Evolutionary conservation across 257 asterid genomes (phyloP).

Genomic region (Gentiana macrophylla): DNA sequence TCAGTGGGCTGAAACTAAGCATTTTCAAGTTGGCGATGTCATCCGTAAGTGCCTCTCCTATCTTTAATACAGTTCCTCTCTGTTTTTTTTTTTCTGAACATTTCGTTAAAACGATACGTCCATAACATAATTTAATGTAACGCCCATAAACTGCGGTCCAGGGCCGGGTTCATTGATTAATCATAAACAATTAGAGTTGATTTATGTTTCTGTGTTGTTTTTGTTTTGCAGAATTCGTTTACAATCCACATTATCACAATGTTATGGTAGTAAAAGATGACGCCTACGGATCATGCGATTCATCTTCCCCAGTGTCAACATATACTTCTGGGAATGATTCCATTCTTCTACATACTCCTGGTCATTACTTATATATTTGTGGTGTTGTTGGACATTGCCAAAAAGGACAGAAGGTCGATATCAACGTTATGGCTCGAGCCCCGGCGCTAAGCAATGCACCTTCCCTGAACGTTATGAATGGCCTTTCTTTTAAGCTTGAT

Average conservation of each 20-base stretch:
- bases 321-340: conserved; percentile 44
- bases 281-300: conserved; percentile 32
- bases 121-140: neutral
- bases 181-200: too few species aligned
- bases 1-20: conserved; percentile 40
- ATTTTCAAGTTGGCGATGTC: conserved; percentile 32
- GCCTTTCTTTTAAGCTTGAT: too few species aligned
- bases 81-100: too few species aligned
- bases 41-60: conserved; percentile 21
- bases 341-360: conserved; percentile 22
- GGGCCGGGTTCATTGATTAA: too few species aligned
- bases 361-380: conserved; percentile 51
- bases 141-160: neutral
- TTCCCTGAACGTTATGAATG: too few species aligned
- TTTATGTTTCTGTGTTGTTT: too few species aligned
- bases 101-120: too few species aligned
- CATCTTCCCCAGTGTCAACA: conserved; percentile 26
- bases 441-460: too few species aligned
- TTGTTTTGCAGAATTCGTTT: conserved; percentile 30
- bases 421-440: conserved; percentile 20
- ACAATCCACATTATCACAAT: conserved; percentile 27
- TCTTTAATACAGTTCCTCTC: neutral
- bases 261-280: conserved; percentile 43
- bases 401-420: conserved; percentile 51
- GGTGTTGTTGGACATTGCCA: conserved; percentile 57